These are phyloP conservation scores for Fusarium sp. DNA, from an alignment of 2,329 filamentous ascomycete species.

Conservation along the genomic window DNA sequence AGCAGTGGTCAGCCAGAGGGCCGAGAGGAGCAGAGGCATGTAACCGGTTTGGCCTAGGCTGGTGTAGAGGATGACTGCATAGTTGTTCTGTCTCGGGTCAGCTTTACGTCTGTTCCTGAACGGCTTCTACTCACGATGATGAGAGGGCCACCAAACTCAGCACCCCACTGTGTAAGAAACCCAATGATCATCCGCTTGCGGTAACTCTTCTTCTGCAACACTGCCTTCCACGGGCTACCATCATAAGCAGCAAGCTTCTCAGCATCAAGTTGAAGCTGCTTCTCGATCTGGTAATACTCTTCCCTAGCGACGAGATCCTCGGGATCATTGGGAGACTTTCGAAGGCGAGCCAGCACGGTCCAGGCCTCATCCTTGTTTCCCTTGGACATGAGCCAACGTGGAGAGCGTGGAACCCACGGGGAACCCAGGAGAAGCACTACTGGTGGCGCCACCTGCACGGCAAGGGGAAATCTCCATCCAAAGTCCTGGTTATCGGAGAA, in stretches of 20 bases:
- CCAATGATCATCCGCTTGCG: slow-evolving; percentile 64
- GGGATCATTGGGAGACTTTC: slow-evolving; percentile 40
- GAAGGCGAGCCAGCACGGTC: slow-evolving; percentile 54
- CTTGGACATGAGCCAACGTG: slow-evolving; percentile 62
- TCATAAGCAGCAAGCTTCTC: slow-evolving; percentile 54
- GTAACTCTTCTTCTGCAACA: slow-evolving; percentile 60
- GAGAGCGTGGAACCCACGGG: slow-evolving; percentile 54
- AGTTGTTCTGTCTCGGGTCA: slow-evolving; percentile 53
- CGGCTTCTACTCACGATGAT: slow-evolving; percentile 56
- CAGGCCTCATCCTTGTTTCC: slow-evolving; percentile 59
- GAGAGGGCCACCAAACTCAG: slow-evolving; percentile 63
- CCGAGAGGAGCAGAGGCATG: slow-evolving; percentile 55
- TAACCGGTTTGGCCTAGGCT: slow-evolving; percentile 54
- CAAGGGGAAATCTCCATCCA: slow-evolving; percentile 58
- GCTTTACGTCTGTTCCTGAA: rapidly evolving
- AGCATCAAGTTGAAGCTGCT: slow-evolving; percentile 58
- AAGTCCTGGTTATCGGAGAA: slow-evolving; percentile 49
- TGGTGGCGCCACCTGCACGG: slow-evolving; percentile 55
- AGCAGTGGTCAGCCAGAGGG: slow-evolving; percentile 58
- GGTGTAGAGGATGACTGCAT: slow-evolving; percentile 53
- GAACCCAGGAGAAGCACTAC: slow-evolving; percentile 51
- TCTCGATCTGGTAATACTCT: slow-evolving; percentile 59
- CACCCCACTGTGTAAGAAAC: slow-evolving; percentile 65
- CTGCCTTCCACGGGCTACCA: slow-evolving; percentile 57
- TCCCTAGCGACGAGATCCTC: slow-evolving; percentile 57